Conservation (phyloP, 352 stramenopile species). For the Phytophthora chlamydospora region DNA sequence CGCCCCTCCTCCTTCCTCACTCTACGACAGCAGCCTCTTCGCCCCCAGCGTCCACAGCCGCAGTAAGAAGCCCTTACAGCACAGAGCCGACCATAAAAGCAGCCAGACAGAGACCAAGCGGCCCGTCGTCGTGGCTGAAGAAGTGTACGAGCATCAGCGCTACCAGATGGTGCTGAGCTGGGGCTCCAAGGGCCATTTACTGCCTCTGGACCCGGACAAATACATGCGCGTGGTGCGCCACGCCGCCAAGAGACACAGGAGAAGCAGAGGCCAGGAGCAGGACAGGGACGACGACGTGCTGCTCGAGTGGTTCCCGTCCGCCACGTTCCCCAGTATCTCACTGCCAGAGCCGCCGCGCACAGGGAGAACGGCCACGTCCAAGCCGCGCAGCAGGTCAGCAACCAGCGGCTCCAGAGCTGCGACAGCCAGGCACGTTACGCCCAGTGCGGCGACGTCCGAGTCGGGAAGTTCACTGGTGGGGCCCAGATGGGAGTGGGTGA, state of each 20-base stretch:
- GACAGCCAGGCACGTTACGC: background rate
- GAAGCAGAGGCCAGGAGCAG: slow-evolving; percentile 4
- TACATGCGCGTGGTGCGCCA: slow-evolving; percentile 55
- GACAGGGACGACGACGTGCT: slow-evolving; percentile 21
- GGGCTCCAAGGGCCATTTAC: slow-evolving; percentile 75
- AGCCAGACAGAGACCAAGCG: slow-evolving; percentile 12
- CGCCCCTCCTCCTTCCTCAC: slow-evolving; percentile 8
- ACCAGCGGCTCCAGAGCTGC: slow-evolving; percentile 7
- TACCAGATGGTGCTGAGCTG: slow-evolving; percentile 76
- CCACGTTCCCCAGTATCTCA: slow-evolving; percentile 60
- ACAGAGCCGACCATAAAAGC: background rate
- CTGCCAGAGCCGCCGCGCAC: slow-evolving; percentile 36
- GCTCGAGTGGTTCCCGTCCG: slow-evolving; percentile 47
- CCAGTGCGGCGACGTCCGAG: slow-evolving; percentile 8
- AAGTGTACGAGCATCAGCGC: slow-evolving; percentile 76
- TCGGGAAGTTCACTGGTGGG: slow-evolving; percentile 4
- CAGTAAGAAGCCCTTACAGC: slow-evolving; percentile 2
- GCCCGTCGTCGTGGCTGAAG: slow-evolving; percentile 41
- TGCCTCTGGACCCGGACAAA: slow-evolving; percentile 74
- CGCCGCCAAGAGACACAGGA: slow-evolving; percentile 10
- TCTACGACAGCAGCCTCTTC: slow-evolving; percentile 36
- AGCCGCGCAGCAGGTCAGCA: slow-evolving; percentile 37
- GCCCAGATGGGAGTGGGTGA: slow-evolving; percentile 69
- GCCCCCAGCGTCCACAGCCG: slow-evolving; percentile 18
- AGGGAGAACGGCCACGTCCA: slow-evolving; percentile 1